These are phyloP conservation scores for Venturia carpophila DNA, from an alignment of 2,329 filamentous ascomycete species.

Conservation along the genomic window DNA sequence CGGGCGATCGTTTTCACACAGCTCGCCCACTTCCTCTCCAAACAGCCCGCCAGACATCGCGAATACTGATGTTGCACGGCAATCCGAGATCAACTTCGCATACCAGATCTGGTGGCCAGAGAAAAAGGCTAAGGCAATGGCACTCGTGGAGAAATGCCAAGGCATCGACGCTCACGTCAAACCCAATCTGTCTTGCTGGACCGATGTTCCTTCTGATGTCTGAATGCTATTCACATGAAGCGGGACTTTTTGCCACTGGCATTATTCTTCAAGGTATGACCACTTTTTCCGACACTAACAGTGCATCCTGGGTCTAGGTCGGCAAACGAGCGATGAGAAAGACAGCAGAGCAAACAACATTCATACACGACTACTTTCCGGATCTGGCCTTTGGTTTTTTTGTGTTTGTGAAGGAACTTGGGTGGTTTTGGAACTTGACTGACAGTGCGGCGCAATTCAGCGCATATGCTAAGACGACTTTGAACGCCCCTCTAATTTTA, in stretches of 20 bases:
- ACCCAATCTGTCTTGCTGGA: neutral
- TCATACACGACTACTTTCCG: neutral
- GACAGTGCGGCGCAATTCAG: conserved; percentile 1
- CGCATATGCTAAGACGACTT: neutral
- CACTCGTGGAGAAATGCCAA: conserved; percentile 3
- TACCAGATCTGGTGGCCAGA: conserved; percentile 13
- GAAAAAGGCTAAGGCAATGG: conserved; percentile 3
- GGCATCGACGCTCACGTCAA: neutral
- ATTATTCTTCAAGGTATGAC: conserved; percentile 3
- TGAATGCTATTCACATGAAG: neutral
- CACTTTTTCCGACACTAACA: neutral
- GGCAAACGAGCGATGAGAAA: neutral
- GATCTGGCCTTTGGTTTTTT: neutral
- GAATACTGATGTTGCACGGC: neutral
- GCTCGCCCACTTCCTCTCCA: neutral
- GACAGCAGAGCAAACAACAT: neutral
- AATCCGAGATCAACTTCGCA: neutral
- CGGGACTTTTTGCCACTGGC: neutral
- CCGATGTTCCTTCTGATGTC: neutral
- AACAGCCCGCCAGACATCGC: neutral
- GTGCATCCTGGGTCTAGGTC: neutral
- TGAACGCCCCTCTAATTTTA: neutral
- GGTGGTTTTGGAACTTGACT: neutral
- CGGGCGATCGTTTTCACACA: neutral
- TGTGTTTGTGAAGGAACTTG: neutral